Evolutionary conservation across 2,329 filamentous ascomycete species (phyloP), one percentile per base, ranked within the genome.

Genomic region (Tolypocladium tropicale): DNA sequence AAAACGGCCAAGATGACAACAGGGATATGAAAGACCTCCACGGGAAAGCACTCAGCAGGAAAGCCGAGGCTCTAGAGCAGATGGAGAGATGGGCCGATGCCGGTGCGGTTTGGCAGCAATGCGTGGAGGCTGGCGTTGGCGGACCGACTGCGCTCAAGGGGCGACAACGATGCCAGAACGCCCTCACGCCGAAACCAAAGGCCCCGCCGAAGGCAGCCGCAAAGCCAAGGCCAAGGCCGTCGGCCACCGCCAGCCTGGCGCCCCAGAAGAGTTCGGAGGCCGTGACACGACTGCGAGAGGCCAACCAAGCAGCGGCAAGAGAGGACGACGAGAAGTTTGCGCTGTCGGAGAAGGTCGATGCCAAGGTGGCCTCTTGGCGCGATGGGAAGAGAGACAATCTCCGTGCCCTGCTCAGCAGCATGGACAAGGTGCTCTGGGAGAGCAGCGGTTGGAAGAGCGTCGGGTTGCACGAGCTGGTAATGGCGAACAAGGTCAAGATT

Each of bases 391-490:
- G 90, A 56, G 93, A 96, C 61, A 99, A 99, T 69, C 72, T 99
- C 51, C 84, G 94, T 7, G 94, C 93, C 0, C 75, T 99, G 53
- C 74, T 99, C 39, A 89, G 88, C 3, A 95, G 90, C 65, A 71
- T 99, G 63, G 93, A 99, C 66, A 82, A 79, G 41, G 91, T 99
- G 32, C 78, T 99, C 32, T 99, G 94, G 94, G 85, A 90, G 60
- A 86, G 86, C 46, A 90, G 90, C 60, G 91, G 90, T 4, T 99
- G 94, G 94, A 96, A 96, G 77, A 96, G 95, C 76, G 86, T 97
- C 56, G 91, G 90, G 34, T 84, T 99, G 83, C 87, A 92, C 61
- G 94, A 99, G 74, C 72, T 99, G 63, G 88, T 99, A 54, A 82
- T 96, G 80, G 85, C 91, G 36, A 91, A 89, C 63, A 96, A 93